Percentiles rank a stretch among this genome's conserved stretches.
These are phyloP conservation scores for Graphilbum fragrans DNA, from an alignment of 2,329 filamentous ascomycete species.

Conservation along the genomic window DNA sequence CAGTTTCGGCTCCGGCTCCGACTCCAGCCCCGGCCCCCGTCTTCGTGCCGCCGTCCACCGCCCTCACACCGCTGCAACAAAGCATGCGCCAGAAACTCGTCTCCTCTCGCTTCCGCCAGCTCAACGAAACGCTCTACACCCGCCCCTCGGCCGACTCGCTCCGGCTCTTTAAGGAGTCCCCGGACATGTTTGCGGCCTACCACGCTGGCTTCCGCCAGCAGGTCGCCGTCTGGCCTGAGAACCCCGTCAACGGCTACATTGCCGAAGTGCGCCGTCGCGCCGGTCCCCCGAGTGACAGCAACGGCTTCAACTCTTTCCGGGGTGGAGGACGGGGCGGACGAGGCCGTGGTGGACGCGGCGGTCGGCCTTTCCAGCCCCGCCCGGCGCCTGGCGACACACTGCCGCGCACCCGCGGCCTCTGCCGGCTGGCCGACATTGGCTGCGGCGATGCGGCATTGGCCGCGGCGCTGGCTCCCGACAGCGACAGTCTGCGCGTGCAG, in stretches of 20 bases:
- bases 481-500: conserved; percentile 56
- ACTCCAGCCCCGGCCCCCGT: conserved; percentile 25
- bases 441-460: conserved; percentile 86
- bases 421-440: conserved; percentile 80
- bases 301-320: background rate
- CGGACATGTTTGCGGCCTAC: conserved; percentile 92
- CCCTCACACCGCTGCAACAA: conserved; percentile 83
- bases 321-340: background rate
- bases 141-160: conserved; percentile 77
- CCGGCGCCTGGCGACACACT: conserved; percentile 32
- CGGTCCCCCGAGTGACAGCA: conserved; percentile 3
- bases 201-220: conserved; percentile 93
- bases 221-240: conserved; percentile 91
- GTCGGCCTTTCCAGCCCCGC: background rate
- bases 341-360: background rate
- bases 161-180: conserved; percentile 67
- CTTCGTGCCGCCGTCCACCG: conserved; percentile 25
- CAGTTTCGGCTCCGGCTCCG: conserved; percentile 10
- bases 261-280: conserved; percentile 51
- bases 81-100: conserved; percentile 92
- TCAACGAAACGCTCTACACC: conserved; percentile 95
- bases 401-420: conserved; percentile 58
- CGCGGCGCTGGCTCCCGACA: conserved; percentile 49
- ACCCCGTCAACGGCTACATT: conserved; percentile 86
- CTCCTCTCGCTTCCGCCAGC: conserved; percentile 89